Base-by-base conservation (phyloP, 768 basidiomycete species). In the Pulveroboletus sp. region DNA sequence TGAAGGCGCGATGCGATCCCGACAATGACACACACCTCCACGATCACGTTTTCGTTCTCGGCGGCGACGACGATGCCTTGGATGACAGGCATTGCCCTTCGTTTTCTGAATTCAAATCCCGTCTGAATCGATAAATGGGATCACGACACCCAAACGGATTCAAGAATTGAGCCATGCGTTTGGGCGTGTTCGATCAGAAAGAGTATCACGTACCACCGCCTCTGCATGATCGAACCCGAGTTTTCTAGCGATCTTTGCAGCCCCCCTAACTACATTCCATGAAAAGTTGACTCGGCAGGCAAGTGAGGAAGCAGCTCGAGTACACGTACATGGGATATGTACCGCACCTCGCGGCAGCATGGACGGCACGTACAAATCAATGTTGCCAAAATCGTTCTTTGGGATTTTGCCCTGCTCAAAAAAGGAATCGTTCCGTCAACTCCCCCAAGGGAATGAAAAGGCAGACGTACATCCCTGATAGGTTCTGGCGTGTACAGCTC, bases 61-160 rank as follows among this genome's bases (percentile, higher is more conserved):
- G 75, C 75, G 14, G 94, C 90, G 26, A 92, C 76, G 26, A 98
- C 93, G 3, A 99, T 77, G 10, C 95, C 95, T 46, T 84, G 80
- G 30, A 95, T 72, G 51, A 91, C 73, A 4, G 95, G 95, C 51
- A 81, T 81, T 0, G 96, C 95, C 44, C 86, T 79, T 30, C 89
- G 85, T 66, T 94, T 93, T 64, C 84, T 91, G 73, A 98, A 99
- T 68, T 97, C 95, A 66, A 98, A 99, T 12, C 93, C 89, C 50
- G 85, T 92, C 94, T 97, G 59, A 15, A 51, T 50, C 40, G 44
- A 50, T 31, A 47, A 28, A 51, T 39, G 47, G 43, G 32, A 47
- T 46, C 12, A 43, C 33, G 35, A 30, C 38, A 41, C 18, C 42
- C 24, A 8, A 42, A 47, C 38, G n/a, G 27, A 49, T 6, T 30